Base-by-base conservation (phyloP, 306 rosid species). In the Rosa multiflora region DNA sequence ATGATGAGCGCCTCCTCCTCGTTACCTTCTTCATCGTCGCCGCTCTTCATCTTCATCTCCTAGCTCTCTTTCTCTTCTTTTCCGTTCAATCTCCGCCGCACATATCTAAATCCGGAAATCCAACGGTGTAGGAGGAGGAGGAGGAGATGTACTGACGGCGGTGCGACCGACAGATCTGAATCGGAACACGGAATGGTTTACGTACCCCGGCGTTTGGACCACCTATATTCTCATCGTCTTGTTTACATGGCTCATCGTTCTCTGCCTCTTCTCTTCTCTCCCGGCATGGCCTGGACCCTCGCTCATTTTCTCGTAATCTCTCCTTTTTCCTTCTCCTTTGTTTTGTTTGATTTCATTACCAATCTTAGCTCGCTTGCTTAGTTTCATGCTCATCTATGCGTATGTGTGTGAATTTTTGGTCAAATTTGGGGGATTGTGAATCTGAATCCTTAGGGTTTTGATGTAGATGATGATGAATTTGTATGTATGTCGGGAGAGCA, bases 281-380 rank as follows among this genome's bases (percentile, higher is more conserved):
- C 88, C 13, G 88, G 88, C 88, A 75, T 53, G 79, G 85, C 88
- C 49, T 85, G 88, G 88, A 82, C 88, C 74, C 81, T 85, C 63
- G 13, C 63, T 76, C 88, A 85, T 67, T 85, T 82, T 43, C 76
- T 82, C 51, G 88, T 85, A 4, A 55, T 12, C n/a, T 44, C 7
- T 18, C 20, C 11, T 20, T 17, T 73, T 39, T 29, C 13, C 47
- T 21, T 17, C 20, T 37, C 3, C 64, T 49, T 51, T 23, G 40
- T 14, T 29, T 20, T 14, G 1, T 1, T 63, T 1, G 12, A 7
- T 73, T 47, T 32, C 3, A 23, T 4, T 6, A 1, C 46, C 56
- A 18, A 18, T 2, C 17, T 53, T 48, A 44, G 14, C 56, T 35
- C 48, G 21, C 15, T 72, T 23, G 21, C 29, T 74, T 55, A 40